A percentile compares a stretch with the other conserved stretches of the same genome.
phyloP scores from a whole-genome alignment of 495 filamentous ascomycete genomes.

The Penicillium manginii region DNA sequence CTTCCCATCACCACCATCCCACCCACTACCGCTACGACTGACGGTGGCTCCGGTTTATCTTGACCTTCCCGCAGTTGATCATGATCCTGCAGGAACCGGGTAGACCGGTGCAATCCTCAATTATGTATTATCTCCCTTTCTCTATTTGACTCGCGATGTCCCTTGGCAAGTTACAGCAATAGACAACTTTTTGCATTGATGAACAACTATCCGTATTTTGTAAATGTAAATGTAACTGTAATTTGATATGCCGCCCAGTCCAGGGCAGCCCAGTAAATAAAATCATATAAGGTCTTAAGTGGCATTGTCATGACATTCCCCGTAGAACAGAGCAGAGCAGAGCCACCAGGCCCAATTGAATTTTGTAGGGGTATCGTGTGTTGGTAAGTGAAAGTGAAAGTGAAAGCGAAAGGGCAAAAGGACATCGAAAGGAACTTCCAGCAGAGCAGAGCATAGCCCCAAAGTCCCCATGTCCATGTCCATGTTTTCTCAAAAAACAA shows the following conservation, averaged over 20 bases:
- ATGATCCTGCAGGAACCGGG: slow-evolving; percentile 18
- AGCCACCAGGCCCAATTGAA: neutral
- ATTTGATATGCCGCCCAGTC: neutral
- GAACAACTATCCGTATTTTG: slow-evolving; percentile 8
- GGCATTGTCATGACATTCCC: no score
- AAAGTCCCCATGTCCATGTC: neutral
- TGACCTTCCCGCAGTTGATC: slow-evolving; percentile 9
- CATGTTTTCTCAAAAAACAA: slow-evolving; percentile 59
- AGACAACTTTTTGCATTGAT: slow-evolving; percentile 28
- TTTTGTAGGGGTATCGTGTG: slow-evolving; percentile 5
- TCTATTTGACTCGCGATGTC: slow-evolving; percentile 33
- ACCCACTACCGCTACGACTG: slow-evolving; percentile 26
- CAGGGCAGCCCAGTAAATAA: no score
- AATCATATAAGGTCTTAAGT: no score
- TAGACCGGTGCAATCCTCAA: slow-evolving; percentile 25
- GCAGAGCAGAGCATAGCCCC: no score
- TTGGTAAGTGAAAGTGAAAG: neutral
- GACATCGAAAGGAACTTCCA: slow-evolving; percentile 1
- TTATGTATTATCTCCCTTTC: slow-evolving; percentile 40
- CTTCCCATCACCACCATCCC: slow-evolving; percentile 11
- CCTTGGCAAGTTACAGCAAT: slow-evolving; percentile 32
- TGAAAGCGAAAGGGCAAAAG: neutral
- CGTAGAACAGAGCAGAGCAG: no score
- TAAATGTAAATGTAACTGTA: slow-evolving; percentile 7
- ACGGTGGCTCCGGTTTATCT: slow-evolving; percentile 14